A percentile compares a stretch with the other conserved stretches of the same genome.
Conservation (phyloP, 192 early-diverging fungal genomes). For the Mortierella claussenii region DNA sequence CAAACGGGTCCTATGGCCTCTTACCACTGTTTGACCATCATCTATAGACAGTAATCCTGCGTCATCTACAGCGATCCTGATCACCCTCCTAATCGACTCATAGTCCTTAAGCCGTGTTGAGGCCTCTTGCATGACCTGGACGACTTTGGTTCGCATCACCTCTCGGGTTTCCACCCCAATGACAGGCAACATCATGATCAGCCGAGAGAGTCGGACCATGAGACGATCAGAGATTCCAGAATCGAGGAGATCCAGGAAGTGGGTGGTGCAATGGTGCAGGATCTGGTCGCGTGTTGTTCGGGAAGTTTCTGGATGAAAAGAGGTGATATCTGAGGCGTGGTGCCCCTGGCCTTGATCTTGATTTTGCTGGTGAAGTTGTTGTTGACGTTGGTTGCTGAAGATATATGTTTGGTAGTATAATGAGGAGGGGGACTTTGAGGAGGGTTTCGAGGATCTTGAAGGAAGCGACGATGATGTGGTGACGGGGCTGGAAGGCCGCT, state of each 20-base stretch:
- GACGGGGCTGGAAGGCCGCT: not conserved
- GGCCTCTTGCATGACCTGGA: slow-evolving; percentile 24
- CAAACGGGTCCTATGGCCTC: not conserved
- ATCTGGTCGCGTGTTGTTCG: no score
- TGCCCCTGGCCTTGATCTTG: no score
- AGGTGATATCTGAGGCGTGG: no score
- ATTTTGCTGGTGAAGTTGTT: no score
- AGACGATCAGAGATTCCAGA: slow-evolving; percentile 28
- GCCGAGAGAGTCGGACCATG: slow-evolving; percentile 15
- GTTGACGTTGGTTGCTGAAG: not conserved
- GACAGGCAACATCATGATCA: slow-evolving; percentile 44
- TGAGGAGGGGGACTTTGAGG: not conserved
- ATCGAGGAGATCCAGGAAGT: slow-evolving; percentile 30
- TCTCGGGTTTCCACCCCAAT: no score
- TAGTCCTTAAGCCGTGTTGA: slow-evolving; percentile 9
- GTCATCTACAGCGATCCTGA: slow-evolving; percentile 27
- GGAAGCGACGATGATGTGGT: not conserved
- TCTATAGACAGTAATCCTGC: slow-evolving; percentile 16
- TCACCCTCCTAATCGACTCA: slow-evolving; percentile 10
- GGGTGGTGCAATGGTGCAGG: no score
- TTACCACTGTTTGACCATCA: not conserved
- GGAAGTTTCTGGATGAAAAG: no score
- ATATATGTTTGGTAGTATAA: no score
- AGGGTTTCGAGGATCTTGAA: no score
- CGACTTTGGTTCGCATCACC: no score